Conservation (phyloP, 2,329 filamentous ascomycete species). For the Phoma herbarum region DNA sequence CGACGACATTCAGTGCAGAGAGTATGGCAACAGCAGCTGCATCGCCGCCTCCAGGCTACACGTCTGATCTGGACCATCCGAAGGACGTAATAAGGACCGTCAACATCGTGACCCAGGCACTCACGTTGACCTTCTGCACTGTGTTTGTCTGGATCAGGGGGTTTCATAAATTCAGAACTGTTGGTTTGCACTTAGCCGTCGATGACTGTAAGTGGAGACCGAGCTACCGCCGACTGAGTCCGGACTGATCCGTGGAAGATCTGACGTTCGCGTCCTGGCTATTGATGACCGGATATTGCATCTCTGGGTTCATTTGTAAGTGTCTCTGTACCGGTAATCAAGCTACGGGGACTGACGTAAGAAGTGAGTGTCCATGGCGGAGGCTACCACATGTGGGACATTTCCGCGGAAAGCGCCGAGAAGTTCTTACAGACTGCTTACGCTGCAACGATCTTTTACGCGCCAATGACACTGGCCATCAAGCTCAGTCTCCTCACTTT, state of each 20-base stretch:
- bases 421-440: slow-evolving; percentile 19
- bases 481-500: slow-evolving; percentile 38
- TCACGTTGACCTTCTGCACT: slow-evolving; percentile 19
- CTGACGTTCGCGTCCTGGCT: slow-evolving; percentile 19
- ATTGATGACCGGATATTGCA: slow-evolving; percentile 21
- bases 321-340: background rate
- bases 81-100: slow-evolving; percentile 21
- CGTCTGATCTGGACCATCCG: slow-evolving; percentile 17
- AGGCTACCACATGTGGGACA: slow-evolving; percentile 26
- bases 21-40: slow-evolving; percentile 17
- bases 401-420: slow-evolving; percentile 5
- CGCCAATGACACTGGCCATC: slow-evolving; percentile 29
- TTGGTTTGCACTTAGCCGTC: slow-evolving; percentile 15
- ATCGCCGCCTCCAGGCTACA: slow-evolving; percentile 14
- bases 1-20: background rate
- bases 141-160: slow-evolving; percentile 22
- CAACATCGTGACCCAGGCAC: slow-evolving; percentile 23
- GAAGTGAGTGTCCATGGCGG: slow-evolving; percentile 23
- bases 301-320: slow-evolving; percentile 15
- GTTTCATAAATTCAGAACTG: slow-evolving; percentile 17
- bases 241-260: slow-evolving; percentile 5
- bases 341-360: background rate
- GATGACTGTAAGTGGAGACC: slow-evolving; percentile 23
- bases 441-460: slow-evolving; percentile 29
- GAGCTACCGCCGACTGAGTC: background rate